Evolutionary conservation across 192 early-diverging fungal species (phyloP).

Genomic region (Coemansia sp.): DNA sequence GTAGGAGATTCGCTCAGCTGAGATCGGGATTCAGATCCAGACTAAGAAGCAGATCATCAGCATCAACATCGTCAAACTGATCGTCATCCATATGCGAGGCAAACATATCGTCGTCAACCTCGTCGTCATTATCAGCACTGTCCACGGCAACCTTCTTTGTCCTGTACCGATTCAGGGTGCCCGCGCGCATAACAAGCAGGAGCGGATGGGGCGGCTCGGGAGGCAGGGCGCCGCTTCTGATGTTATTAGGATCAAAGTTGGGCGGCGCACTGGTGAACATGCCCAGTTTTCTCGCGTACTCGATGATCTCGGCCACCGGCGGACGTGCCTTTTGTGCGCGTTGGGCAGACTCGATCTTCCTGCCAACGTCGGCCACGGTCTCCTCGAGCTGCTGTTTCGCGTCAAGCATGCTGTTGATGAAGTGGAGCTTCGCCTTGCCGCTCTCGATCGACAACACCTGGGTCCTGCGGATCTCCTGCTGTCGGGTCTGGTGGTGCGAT

Average conservation of each 20-base stretch:
- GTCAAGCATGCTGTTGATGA: constrained; percentile 39
- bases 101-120: constrained; percentile 32
- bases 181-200: constrained; percentile 49
- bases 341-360: constrained; percentile 15
- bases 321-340: constrained; percentile 17
- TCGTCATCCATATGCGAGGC: constrained; percentile 28
- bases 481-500: constrained; percentile 39
- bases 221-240: constrained; percentile 13
- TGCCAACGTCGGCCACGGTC: constrained; percentile 22
- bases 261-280: constrained; percentile 54
- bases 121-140: constrained; percentile 15
- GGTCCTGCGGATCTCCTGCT: constrained; percentile 39
- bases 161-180: constrained; percentile 49
- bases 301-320: constrained; percentile 40
- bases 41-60: constrained; percentile 47
- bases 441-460: constrained; percentile 36
- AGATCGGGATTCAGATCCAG: constrained; percentile 58
- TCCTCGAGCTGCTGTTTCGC: constrained; percentile 36
- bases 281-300: constrained; percentile 55
- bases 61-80: constrained; percentile 47
- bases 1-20: neutral
- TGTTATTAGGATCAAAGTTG: constrained; percentile 47
- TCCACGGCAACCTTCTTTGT: constrained; percentile 18
- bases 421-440: constrained; percentile 38
- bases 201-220: constrained; percentile 55